Conservation (phyloP, 2,329 filamentous ascomycete genomes). For the Fusarium setosum region DNA sequence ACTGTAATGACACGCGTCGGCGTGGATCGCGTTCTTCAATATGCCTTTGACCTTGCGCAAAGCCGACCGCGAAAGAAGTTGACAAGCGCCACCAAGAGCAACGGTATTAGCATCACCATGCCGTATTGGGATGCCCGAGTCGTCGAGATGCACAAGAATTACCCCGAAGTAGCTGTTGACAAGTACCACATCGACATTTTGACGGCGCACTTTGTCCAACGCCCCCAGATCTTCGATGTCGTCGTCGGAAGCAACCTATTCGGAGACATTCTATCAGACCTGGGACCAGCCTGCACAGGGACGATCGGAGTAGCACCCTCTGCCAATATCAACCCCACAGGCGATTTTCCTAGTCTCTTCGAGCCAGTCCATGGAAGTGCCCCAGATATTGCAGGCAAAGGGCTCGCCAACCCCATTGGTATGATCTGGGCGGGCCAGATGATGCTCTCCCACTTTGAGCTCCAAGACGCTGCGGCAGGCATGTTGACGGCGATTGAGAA, state of each 20-base stretch:
- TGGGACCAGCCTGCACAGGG: constrained; percentile 76
- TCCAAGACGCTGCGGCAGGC: constrained; percentile 56
- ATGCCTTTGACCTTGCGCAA: constrained; percentile 72
- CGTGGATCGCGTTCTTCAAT: constrained; percentile 70
- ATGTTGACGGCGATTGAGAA: constrained; percentile 71
- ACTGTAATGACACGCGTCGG: constrained; percentile 71
- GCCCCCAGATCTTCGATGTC: constrained; percentile 69
- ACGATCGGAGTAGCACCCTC: constrained; percentile 80
- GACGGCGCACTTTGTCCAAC: constrained; percentile 71
- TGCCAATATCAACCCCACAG: constrained; percentile 71
- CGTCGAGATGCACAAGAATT: constrained; percentile 63
- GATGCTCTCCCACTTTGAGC: constrained; percentile 55
- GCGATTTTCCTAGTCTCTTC: constrained; percentile 66
- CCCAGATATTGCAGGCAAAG: constrained; percentile 78
- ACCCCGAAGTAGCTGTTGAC: constrained; percentile 68
- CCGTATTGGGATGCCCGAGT: constrained; percentile 76
- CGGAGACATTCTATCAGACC: constrained; percentile 77
- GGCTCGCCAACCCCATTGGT: constrained; percentile 80
- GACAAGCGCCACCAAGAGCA: constrained; percentile 75
- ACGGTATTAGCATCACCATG: constrained; percentile 75
- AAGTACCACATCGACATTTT: constrained; percentile 77
- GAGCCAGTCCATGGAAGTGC: constrained; percentile 78
- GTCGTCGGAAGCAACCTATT: constrained; percentile 73
- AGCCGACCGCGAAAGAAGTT: constrained; percentile 68
- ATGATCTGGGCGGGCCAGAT: constrained; percentile 78